These are phyloP conservation scores for Botryobasidium botryosum DNA, from an alignment of 768 basidiomycete genomes.

Conservation along the genomic window DNA sequence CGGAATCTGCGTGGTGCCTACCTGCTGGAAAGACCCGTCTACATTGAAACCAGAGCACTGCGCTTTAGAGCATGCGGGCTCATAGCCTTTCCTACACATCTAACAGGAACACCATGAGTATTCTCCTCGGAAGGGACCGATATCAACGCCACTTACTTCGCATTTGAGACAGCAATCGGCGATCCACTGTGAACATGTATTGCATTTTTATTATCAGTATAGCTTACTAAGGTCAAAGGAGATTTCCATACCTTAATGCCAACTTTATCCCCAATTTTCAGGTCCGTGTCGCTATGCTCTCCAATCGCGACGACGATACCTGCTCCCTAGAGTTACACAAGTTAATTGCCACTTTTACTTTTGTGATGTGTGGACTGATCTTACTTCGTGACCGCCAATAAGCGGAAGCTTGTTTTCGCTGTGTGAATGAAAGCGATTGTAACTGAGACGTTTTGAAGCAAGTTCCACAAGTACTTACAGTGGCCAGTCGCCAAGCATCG, in stretches of 20 bases:
- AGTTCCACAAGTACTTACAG: slow-evolving; percentile 19
- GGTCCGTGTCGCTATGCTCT: slow-evolving; percentile 39
- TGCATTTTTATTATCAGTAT: no score
- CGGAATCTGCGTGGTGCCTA: no score
- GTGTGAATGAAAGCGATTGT: background rate
- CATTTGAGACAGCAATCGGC: slow-evolving; percentile 46
- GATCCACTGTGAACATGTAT: no score
- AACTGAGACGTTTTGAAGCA: background rate
- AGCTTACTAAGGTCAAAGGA: no score
- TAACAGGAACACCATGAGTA: no score
- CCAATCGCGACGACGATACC: slow-evolving; percentile 70
- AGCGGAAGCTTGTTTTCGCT: slow-evolving; percentile 1
- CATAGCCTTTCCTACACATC: slow-evolving; percentile 63
- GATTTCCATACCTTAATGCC: slow-evolving; percentile 67
- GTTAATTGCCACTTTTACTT: no score
- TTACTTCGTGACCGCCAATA: slow-evolving; percentile 23
- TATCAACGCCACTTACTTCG: no score
- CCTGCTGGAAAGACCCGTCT: slow-evolving; percentile 59
- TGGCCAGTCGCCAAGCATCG: slow-evolving; percentile 67
- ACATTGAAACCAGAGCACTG: slow-evolving; percentile 53
- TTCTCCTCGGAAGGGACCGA: no score
- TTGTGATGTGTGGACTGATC: background rate
- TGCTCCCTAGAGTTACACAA: slow-evolving; percentile 52
- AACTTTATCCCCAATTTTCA: slow-evolving; percentile 63
- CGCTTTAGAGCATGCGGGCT: slow-evolving; percentile 48